These are phyloP conservation scores for Euphorbia celastroides DNA, from an alignment of 441 rosid genomes.

Conservation along the genomic window DNA sequence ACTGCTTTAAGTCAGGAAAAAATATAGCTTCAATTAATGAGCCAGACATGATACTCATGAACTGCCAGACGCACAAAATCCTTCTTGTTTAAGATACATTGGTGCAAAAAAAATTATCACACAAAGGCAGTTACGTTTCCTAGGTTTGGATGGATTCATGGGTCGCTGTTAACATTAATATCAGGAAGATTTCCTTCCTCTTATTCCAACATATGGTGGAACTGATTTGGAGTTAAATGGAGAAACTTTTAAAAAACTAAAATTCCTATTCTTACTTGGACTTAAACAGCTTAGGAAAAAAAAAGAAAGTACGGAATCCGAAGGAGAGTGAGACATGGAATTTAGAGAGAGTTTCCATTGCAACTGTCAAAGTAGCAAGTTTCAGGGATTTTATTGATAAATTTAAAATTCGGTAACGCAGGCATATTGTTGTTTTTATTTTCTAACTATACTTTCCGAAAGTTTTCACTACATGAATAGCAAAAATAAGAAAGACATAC, in stretches of 20 bases:
- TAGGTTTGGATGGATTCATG: neutral
- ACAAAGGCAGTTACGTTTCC: neutral
- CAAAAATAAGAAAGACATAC: neutral
- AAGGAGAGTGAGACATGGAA: neutral
- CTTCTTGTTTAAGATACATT: neutral
- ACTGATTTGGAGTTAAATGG: neutral
- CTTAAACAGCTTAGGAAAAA: neutral
- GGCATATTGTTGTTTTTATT: neutral
- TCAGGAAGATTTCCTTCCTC: neutral
- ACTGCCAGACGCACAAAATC: no score
- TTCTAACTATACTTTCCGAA: neutral
- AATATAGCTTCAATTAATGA: neutral
- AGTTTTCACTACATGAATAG: neutral
- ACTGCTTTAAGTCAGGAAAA: neutral
- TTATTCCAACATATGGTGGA: neutral
- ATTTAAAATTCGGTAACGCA: neutral
- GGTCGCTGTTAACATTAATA: neutral
- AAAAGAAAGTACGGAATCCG: neutral
- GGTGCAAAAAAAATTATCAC: neutral
- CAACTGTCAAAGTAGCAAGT: neutral
- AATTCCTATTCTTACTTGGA: neutral
- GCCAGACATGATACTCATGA: neutral
- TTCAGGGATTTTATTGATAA: neutral
- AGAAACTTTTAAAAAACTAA: neutral
- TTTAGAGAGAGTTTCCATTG: neutral